Base-by-base conservation (phyloP, 2,329 filamentous ascomycete genomes). In the Plectosphaerella plurivora region DNA sequence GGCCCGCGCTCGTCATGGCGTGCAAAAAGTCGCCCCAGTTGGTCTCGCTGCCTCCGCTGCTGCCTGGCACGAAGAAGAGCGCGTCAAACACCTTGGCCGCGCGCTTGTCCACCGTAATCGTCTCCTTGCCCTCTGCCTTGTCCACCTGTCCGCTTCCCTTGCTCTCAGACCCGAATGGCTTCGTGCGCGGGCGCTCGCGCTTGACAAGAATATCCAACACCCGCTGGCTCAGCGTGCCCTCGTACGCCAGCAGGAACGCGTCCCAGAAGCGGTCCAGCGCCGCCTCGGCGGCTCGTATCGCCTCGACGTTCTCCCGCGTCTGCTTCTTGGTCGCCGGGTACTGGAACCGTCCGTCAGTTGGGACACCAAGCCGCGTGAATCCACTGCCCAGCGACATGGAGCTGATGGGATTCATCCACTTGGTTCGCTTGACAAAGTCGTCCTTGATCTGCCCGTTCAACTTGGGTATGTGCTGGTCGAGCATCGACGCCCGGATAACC, bases 1-100 rank as follows among this genome's bases (percentile, higher is more conserved):
- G 83, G 0, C 80, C 81, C 0, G 70, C 68, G 0, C 67, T 66
- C 0, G 59, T 58, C 76, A 84, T 77, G 0, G 79, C 78, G 51
- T 77, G 72, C 1, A 83, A 58, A 50, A 83, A 79, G 49, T 83
- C 79, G 1, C 59, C 65, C 81, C 79, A 84, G 0, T 68, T 47
- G 0, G 84, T 57, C 53, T 82, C 79, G 3, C 77, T 75, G 0
- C 74, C 22, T 15, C 39, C 36, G 3, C 39, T 22, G 36, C 20
- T n/a, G 16, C 24, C 20, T 5, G 39, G 24, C 22, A 15, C n/a
- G 68, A 68, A 49, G 74, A 79, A 68, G 73, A 83, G 42, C 55
- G 53, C 63, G 6, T 64, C 61, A 48, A 72, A 70, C 11, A 69
- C 65, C 51, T 67, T 70, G 48, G 67, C 56, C 1, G 66, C 58